Base-by-base conservation (phyloP, 805 yeast species). In the Cyberlindnera xylosilytica region DNA sequence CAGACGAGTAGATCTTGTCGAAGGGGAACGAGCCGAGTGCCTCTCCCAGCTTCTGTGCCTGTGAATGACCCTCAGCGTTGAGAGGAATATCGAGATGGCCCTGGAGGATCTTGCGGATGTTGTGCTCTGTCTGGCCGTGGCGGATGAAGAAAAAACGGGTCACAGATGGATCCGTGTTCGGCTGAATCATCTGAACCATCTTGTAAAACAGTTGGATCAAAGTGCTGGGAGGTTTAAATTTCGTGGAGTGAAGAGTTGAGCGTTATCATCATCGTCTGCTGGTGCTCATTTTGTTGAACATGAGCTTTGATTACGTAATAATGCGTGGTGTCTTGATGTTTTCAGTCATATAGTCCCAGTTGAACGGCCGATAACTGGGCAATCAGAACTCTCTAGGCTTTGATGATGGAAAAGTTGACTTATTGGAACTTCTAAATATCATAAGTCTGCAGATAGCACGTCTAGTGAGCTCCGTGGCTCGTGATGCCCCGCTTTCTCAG, bases 41-140 rank as follows among this genome's bases (percentile, higher is more conserved):
- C 36, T 54, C 42, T 27, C 84, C 93, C 15, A 81, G 70, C 36
- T 65, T 56, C 22, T 52, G 52, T 2, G 90, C 88, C 58, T 87
- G 96, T 4, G 64, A 51, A 2, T 56, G 42, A 0, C 96, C 96
- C 4, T 66, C 69, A 0, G 64, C 73, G 55, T 87, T 87, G 41
- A 88, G 57, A 16, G 77, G 73, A 4, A 80, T 76, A 56, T 87
- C 83, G 33, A 69, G 54, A 56, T 87, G 96, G 1, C 96, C 96
- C 62, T 87, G 96, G 29, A 87, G 62, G 37, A 83, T 82, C 62
- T 79, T 82, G 40, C 73, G 58, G 29, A 72, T 70, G 57, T 87
- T 87, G 61, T 82, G 81, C 43, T 80, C 80, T 0, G 96, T 87
- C 59, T 84, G 93, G 1, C 96, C 96, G 54, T 87, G 96, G 54